These are phyloP conservation scores for Candida pseudoviswanathii DNA, from an alignment of 1,139 yeast genomes.

Conservation along the genomic window DNA sequence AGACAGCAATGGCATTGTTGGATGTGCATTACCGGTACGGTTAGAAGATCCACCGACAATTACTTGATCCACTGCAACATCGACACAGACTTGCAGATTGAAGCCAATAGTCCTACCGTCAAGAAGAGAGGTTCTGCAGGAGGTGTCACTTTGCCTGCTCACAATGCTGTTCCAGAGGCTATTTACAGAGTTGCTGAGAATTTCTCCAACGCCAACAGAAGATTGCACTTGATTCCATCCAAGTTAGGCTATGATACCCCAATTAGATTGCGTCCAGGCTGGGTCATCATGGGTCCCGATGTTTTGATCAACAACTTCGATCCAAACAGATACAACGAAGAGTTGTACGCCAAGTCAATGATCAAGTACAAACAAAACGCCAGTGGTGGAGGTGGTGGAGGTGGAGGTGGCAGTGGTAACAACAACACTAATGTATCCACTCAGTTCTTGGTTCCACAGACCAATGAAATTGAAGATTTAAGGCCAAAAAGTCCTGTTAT, in stretches of 20 bases:
- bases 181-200: constrained; percentile 88
- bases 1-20: constrained; percentile 90
- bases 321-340: constrained; percentile 34
- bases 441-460: constrained; percentile 60
- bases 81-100: constrained; percentile 81
- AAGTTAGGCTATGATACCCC: constrained; percentile 63
- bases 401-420: neutral
- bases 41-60: constrained; percentile 78
- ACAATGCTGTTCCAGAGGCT: constrained; percentile 64
- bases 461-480: constrained; percentile 71
- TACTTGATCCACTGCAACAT: constrained; percentile 90
- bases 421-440: constrained; percentile 13
- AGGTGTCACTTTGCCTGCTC: neutral
- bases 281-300: constrained; percentile 92
- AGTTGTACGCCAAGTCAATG: constrained; percentile 34
- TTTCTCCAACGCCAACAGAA: constrained; percentile 77
- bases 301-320: constrained; percentile 69
- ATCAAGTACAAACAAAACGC: constrained; percentile 28
- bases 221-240: constrained; percentile 83
- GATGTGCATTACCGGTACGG: constrained; percentile 96
- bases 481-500: constrained; percentile 77
- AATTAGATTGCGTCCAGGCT: constrained; percentile 76
- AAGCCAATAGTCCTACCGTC: constrained; percentile 24
- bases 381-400: constrained; percentile 9
- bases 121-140: constrained; percentile 2